Evolutionary conservation across 169 alveolate species (phyloP), one percentile per base, ranked within the genome.

Genomic region (Plasmodium fragile): DNA sequence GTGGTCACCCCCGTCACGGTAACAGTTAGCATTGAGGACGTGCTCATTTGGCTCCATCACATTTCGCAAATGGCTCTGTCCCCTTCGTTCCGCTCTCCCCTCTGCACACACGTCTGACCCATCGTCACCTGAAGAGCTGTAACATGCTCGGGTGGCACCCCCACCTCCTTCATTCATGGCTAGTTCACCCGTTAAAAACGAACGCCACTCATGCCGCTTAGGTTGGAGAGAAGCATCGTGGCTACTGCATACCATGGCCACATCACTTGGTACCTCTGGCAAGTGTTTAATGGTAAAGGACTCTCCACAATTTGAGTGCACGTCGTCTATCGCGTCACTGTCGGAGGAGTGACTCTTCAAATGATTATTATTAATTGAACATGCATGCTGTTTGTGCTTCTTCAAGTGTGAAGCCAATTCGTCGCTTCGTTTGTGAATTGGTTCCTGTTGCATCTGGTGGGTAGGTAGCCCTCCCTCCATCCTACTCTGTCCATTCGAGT

Each of bases 181-280:
- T 1, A 7, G 16, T 59, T 22, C 75, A 59, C 75, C 28, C 0
- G 28, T 18, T 59, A 25, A 59, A 0, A 34, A 18, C 8, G 34
- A 18, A 59, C n/a, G 75, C 2, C 34, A 59, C 4, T 10, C 75
- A 25, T 59, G 32, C 34, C 8, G 28, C 1, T 18, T n/a, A 6
- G 0, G 36, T 59, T 10, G 3, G 1, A 8, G 3, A 59, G 36
- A 59, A 22, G 3, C 34, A 59, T 59, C 34, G 16, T 65, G 39
- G 10, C 75, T 65, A 0, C 75, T 65, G 36, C 75, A 65, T 2
- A 65, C n/a, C 11, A 65, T 28, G 36, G n/a, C 36, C 25, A 28
- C 75, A n/a, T 65, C 75, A 6, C 22, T 65, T 65, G 75, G 75
- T 22, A 65, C 36, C 1, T 65, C 75, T 65, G 75, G 75, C 75